Conservation (phyloP, 2,329 filamentous ascomycete genomes). For the Aureobasidium sp. region DNA sequence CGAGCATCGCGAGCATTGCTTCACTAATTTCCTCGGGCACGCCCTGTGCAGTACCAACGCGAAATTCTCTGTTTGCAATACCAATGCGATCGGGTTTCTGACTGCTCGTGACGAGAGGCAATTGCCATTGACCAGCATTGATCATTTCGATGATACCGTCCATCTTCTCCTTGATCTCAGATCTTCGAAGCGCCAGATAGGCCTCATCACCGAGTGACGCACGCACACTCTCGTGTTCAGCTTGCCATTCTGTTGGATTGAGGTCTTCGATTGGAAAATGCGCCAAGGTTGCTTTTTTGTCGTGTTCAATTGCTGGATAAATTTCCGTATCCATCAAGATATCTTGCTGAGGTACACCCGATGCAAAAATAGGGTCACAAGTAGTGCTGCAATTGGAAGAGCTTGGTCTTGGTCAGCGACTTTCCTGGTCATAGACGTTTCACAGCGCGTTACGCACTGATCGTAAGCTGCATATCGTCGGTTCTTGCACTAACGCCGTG, state of each 20-base stretch:
- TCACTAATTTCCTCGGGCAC: neutral
- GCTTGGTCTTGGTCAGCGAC: too few species aligned
- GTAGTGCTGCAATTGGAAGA: too few species aligned
- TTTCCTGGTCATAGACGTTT: too few species aligned
- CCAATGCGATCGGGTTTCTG: neutral
- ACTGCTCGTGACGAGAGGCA: neutral
- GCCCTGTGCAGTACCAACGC: neutral
- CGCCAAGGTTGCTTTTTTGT: neutral
- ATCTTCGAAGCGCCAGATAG: neutral
- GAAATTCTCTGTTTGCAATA: neutral
- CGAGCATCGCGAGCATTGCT: neutral
- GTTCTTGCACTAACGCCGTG: too few species aligned
- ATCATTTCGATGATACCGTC: neutral
- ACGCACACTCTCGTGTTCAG: neutral
- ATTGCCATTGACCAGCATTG: neutral
- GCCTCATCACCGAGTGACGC: neutral
- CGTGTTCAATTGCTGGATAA: neutral
- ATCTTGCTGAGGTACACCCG: neutral
- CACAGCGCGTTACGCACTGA: too few species aligned
- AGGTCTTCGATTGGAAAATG: neutral
- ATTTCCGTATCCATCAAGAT: neutral
- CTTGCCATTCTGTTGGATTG: neutral
- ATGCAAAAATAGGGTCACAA: too few species aligned
- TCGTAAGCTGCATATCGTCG: too few species aligned
- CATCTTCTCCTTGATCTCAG: neutral